phyloP scores from a whole-genome alignment of 495 filamentous ascomycete species.

The Articulospora tetracladia region DNA sequence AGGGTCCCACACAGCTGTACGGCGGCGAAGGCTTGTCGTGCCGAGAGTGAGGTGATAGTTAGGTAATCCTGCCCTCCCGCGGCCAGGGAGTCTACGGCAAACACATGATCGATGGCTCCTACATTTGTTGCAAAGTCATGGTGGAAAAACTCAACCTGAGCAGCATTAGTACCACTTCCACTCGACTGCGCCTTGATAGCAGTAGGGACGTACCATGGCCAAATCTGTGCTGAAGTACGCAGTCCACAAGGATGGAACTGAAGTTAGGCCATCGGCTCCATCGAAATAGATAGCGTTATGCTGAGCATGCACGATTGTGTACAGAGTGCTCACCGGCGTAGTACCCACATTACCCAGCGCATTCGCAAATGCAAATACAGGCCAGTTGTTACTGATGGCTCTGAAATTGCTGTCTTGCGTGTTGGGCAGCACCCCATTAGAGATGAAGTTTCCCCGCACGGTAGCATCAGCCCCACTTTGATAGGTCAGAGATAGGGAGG shows the following conservation, averaged over 20 bases:
- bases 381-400: slow-evolving; percentile 69
- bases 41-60: slow-evolving; percentile 77
- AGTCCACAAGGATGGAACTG: slow-evolving; percentile 78
- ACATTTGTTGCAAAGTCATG: slow-evolving; percentile 58
- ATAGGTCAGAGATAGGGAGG: slow-evolving; percentile 37
- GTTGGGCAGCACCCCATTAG: slow-evolving; percentile 59
- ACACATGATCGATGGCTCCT: slow-evolving; percentile 60
- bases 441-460: slow-evolving; percentile 64
- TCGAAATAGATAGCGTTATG: slow-evolving; percentile 76
- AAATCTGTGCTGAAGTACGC: slow-evolving; percentile 55
- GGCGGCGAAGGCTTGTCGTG: slow-evolving; percentile 84
- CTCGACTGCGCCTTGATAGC: background rate
- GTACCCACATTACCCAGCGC: slow-evolving; percentile 49
- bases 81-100: slow-evolving; percentile 65
- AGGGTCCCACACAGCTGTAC: slow-evolving; percentile 79
- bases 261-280: slow-evolving; percentile 58
- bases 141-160: slow-evolving; percentile 62
- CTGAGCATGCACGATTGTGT: slow-evolving; percentile 77
- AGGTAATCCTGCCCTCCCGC: slow-evolving; percentile 68
- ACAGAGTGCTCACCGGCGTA: slow-evolving; percentile 44
- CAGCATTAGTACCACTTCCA: slow-evolving; percentile 3
- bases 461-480: slow-evolving; percentile 64
- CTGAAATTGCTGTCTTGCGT: slow-evolving; percentile 62
- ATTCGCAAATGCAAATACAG: slow-evolving; percentile 86
- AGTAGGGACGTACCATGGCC: slow-evolving; percentile 36